Base-by-base conservation (phyloP, 768 basidiomycete genomes). In the Saitozyma sp. region DNA sequence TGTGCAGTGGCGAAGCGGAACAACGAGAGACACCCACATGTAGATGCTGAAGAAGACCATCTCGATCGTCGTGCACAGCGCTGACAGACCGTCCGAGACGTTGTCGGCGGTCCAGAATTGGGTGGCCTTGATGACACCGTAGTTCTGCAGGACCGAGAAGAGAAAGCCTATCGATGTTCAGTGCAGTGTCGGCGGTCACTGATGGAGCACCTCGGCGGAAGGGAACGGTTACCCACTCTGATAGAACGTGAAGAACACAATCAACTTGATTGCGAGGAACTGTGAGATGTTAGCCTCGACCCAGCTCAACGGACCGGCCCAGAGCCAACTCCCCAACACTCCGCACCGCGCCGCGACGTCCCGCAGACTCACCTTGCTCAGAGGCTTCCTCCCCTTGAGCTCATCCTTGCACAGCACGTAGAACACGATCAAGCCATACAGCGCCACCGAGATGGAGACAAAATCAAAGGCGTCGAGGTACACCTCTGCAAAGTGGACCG, bases 171-270 rank as follows among this genome's bases (percentile, higher is more conserved):
- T 1, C 11, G 45, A 17, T 46, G 3, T 13, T 11, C 45, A 46
- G n/a, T 17, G 45, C 13, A 6, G n/a, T 46, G 45, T 46, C 45
- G n/a, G 45, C 11, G 45, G 45, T 17, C 13, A 6, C 45, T 13
- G 11, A 17, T 19, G 10, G 16, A 54, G 52, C 9, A 20, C 29
- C 80, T 87, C 58, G 70, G 89, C 87, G 55, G 8, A 20, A 14
- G 41, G 29, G 10, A 8, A 3, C 2, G 45, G 43, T 9, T 90
- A 78, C 70, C 91, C 89, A 1, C 84, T 83, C 71, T 93, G 92
- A 77, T 93, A 95, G 78, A 90, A 93, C 0, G 91, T 92, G 76
- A 89, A 86, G 85, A 92, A 87, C 50, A 92, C 89, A 53, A 91
- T 76, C 46, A 80, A 58, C 67, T 94, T 94, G 82, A 95, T 92